Conservation (phyloP, 2,329 filamentous ascomycete species). For the Cercospora sojina region DNA sequence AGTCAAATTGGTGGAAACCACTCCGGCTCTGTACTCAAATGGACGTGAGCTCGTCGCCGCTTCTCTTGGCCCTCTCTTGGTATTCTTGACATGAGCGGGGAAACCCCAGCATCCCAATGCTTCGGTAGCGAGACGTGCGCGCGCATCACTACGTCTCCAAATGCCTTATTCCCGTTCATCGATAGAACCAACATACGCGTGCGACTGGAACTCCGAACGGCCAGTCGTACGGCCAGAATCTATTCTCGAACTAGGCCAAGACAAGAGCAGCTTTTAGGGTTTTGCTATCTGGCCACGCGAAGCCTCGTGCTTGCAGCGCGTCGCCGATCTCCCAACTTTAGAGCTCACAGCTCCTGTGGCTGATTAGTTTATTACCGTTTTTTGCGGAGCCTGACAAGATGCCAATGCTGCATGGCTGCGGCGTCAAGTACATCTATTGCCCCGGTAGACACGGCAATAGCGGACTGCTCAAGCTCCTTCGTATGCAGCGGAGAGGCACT, state of each 20-base stretch:
- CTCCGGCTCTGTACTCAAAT: background rate
- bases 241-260: background rate
- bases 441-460: constrained; percentile 9
- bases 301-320: constrained; percentile 4
- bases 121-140: background rate
- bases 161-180: background rate
- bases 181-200: background rate
- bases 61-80: constrained; percentile 15
- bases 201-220: background rate
- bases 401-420: constrained; percentile 2
- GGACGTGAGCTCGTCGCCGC: constrained; percentile 4
- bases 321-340: constrained; percentile 3
- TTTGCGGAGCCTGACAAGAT: constrained; percentile 2
- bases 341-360: background rate
- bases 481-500: background rate
- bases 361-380: background rate
- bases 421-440: background rate
- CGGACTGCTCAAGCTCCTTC: background rate
- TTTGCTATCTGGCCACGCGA: constrained; percentile 2
- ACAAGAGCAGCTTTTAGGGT: background rate
- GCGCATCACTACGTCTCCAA: background rate
- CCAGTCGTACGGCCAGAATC: background rate
- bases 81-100: constrained; percentile 14
- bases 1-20: background rate
- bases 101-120: background rate